Percentiles rank a stretch among this genome's conserved stretches.
These are phyloP conservation scores for Tetratostichococcus sp. DNA, from an alignment of 139 green algal genomes.

Conservation along the genomic window DNA sequence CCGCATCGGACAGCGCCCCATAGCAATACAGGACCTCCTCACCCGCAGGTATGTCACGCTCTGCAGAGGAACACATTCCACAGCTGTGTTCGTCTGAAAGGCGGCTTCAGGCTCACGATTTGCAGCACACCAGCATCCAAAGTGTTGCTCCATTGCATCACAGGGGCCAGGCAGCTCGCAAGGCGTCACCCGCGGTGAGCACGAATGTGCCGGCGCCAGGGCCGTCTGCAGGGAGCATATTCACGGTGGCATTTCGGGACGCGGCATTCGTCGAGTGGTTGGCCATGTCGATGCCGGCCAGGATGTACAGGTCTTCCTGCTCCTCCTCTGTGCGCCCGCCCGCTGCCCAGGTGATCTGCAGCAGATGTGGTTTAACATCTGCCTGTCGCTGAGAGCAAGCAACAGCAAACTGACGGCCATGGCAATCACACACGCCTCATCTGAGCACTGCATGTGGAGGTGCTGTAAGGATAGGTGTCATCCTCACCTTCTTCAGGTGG, in stretches of 20 bases:
- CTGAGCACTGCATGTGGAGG: too few species aligned
- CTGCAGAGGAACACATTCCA: slow-evolving; percentile 12
- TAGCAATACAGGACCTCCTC: slow-evolving; percentile 66
- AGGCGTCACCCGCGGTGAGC: slow-evolving; percentile 45
- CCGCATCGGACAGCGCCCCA: slow-evolving; percentile 58
- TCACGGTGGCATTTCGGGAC: slow-evolving; percentile 40
- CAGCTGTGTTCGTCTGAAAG: neutral
- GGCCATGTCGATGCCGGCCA: slow-evolving; percentile 70
- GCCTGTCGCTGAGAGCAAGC: too few species aligned
- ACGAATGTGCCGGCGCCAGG: slow-evolving; percentile 37
- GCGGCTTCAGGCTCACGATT: too few species aligned
- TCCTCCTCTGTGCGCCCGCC: neutral
- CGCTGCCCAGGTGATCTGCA: slow-evolving; percentile 8
- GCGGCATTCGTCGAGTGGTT: slow-evolving; percentile 49
- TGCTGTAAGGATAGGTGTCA: too few species aligned
- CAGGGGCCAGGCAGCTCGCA: neutral
- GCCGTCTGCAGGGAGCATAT: slow-evolving; percentile 21
- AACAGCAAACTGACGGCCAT: too few species aligned
- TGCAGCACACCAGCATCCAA: too few species aligned
- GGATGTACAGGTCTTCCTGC: slow-evolving; percentile 45
- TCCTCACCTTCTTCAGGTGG: slow-evolving; percentile 63
- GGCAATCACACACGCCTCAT: too few species aligned
- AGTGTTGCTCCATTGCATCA: too few species aligned
- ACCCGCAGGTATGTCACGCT: slow-evolving; percentile 40
- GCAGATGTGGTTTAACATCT: neutral